These are phyloP conservation scores for Rhipidocladum racemiflorum DNA, from an alignment of 176 grass and related monocot species.

Conservation along the genomic window DNA sequence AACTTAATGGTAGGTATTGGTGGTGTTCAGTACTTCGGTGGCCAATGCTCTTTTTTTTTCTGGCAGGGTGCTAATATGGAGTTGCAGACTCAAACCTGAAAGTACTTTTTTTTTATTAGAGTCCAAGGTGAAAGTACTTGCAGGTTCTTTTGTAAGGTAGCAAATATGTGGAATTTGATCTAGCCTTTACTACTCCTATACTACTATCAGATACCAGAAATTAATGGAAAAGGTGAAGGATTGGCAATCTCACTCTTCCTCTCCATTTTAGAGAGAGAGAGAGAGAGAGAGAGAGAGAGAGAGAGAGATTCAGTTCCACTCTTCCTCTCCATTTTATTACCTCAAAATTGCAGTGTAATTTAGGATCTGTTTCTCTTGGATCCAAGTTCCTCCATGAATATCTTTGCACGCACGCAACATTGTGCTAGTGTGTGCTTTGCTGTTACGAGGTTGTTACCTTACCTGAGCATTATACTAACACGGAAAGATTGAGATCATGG, in stretches of 20 bases:
- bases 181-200: background rate
- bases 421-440: background rate
- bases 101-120: background rate
- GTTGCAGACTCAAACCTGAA: background rate
- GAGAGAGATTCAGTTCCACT: background rate
- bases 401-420: background rate
- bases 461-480: background rate
- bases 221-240: too few relatives aligned
- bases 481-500: background rate
- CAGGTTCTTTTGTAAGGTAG: background rate
- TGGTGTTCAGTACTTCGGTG: background rate
- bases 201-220: background rate
- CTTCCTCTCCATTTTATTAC: background rate
- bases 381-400: background rate
- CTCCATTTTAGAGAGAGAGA: too few relatives aligned
- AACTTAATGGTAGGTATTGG: conserved; percentile 9
- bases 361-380: background rate
- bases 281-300: too few relatives aligned
- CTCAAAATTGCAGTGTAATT: background rate
- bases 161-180: background rate
- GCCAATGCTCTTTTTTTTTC: background rate
- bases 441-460: background rate
- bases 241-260: background rate
- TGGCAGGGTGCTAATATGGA: background rate
- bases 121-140: background rate